Evolutionary conservation across 2,329 filamentous ascomycete genomes (phyloP), one percentile per base, ranked within the genome.

Genomic region (Aspergillus persii): DNA sequence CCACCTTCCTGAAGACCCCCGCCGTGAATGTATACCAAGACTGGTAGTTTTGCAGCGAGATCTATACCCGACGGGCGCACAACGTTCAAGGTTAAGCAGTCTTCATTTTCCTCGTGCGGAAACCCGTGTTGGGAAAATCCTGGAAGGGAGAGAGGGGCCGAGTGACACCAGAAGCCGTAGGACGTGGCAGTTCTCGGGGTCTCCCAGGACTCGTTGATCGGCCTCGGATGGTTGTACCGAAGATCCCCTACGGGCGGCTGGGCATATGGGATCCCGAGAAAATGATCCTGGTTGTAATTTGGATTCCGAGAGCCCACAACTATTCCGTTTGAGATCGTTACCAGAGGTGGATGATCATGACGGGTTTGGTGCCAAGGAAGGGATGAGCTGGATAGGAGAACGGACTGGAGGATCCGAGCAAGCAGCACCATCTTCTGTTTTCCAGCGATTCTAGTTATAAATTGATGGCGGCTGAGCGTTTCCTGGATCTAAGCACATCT

Each of bases 1-100:
- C 76, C 76, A 1, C 67, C 69, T 12, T 60, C 61, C 83, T 79
- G 4, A 78, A 77, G 59, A 83, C 82, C 31, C 48, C 75, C 71
- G 49, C 78, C 68, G 31, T 66, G 58, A n/a, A 69, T 67, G 50
- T 61, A 70, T 12, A 68, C 44, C 5, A 65, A 50, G 2, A 69
- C 64, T 4, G 68, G 66, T 3, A 66, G 39, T 3, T 30, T 30
- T 15, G 56, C 36, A n/a, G 50, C 15, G 7, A 33, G 23, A 6
- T 56, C 48, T 12, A 33, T 49, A 5, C 58, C 58, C 3, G 50
- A 53, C 3, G 61, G 67, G 11, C 62, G 65, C 11, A 66, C 58
- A 12, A 69, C 57, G 57, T 68, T 70, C 11, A 66, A 48, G 23
- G 58, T 67, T 11, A 68, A 39, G 33, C 67, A 70, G 48, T 68